Evolutionary conservation across 305 asterid species (phyloP).

Genomic region (Striga hermonthica): DNA sequence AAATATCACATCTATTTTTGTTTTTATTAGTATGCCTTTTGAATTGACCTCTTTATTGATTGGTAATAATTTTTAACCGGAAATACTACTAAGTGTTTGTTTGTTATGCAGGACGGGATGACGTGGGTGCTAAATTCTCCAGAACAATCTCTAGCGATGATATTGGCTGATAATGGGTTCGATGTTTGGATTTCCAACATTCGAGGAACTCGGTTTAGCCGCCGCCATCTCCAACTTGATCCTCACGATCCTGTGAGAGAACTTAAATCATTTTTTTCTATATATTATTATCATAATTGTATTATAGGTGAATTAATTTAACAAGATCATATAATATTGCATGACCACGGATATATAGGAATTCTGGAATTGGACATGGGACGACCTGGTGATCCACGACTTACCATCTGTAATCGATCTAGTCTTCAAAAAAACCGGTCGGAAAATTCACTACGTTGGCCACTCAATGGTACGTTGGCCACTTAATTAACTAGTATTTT

Average conservation of each 20-base stretch:
- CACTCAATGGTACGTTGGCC: constrained; percentile 78
- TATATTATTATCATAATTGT: too few species aligned
- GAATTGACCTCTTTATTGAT: too few species aligned
- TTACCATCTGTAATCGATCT: constrained; percentile 50
- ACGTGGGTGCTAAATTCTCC: constrained; percentile 71
- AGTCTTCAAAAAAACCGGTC: constrained; percentile 50
- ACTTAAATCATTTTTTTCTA: too few species aligned
- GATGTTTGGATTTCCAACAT: constrained; percentile 81
- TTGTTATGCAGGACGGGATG: constrained; percentile 58
- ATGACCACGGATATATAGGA: constrained; percentile 31
- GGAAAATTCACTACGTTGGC: constrained; percentile 63
- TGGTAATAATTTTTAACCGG: background rate
- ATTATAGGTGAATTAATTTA: too few species aligned
- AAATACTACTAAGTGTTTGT: background rate
- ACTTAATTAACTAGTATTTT: background rate
- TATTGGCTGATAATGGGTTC: constrained; percentile 69
- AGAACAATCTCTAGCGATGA: constrained; percentile 52
- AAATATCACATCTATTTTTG: too few species aligned
- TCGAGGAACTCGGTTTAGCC: constrained; percentile 76
- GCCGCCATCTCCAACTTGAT: constrained; percentile 44
- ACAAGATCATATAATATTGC: background rate
- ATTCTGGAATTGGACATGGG: constrained; percentile 93
- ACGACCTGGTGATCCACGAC: constrained; percentile 64
- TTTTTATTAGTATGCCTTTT: too few species aligned
- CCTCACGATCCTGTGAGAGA: constrained; percentile 41